Base-by-base conservation (phyloP, 352 stramenopile species). In the Pythium sukuiense region DNA sequence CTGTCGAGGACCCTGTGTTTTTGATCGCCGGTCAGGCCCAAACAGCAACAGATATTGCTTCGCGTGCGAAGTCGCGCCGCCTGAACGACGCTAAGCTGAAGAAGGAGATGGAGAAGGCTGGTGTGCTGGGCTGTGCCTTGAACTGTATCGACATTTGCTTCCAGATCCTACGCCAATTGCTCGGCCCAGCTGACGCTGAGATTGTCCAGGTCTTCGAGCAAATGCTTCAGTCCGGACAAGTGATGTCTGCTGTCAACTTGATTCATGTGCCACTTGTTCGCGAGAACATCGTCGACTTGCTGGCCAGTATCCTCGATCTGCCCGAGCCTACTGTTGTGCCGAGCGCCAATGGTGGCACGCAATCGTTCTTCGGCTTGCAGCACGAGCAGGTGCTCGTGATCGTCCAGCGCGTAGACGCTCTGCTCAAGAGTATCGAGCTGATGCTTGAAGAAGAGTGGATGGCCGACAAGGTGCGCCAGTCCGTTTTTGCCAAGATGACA, bases 361-460 rank as follows among this genome's bases (percentile, higher is more conserved):
- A 70, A 45, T 68, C 65, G 16, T 69, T 72, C 52, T 83, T 87
- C 64, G 80, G 76, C 7, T 79, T 95, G 46, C 82, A 83, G 30
- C 81, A 93, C 26, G 83, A 95, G 30, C 82, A 93, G 49, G 84
- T 93, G 29, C 55, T 91, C 32, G 74, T 91, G 12, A 79, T 95
- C 35, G 81, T 95, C 8, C 81, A 93, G 61, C 81, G 83, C 39
- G 73, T 95, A 12, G 86, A 92, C 58, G 83, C 83, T 29, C 55
- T 95, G 37, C 59, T 95, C 6, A 92, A 95, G 73, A 92, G 83
- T 39, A 81, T 92, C 39, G 86, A 95, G 49, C 71, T 95, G 3
- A 92, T 95, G 84, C 72, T 95, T 20, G 84, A 95, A 59, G 84
- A 95, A 62, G 86, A 95, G 56, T 93, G 81, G 86, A 95, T 95